Evolutionary conservation across 1,284 basidiomycete species (phyloP), one percentile per base, ranked within the genome.

Genomic region (Ustilago xerochloae): DNA sequence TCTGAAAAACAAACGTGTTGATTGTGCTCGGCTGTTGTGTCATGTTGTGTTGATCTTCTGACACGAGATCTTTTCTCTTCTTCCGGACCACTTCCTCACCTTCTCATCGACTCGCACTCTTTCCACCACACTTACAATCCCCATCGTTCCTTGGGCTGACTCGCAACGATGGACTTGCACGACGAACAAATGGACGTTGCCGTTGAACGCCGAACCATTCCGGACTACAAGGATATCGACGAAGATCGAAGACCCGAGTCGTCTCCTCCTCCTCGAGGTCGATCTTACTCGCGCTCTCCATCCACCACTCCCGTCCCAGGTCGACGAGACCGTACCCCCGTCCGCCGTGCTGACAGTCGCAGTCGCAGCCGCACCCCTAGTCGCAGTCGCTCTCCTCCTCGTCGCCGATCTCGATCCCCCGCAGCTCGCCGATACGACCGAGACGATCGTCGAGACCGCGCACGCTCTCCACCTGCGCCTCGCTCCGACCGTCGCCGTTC

Each of bases 241-340:
- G 53, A 69, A 33, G 72, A 75, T 43, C 61, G 62, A 28, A 52
- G 63, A 52, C 66, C 63, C 24, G 55, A 59, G 30, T 51, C 58
- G 30, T n/a, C n/a, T n/a, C 61, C 54, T 30, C 32, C 62, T 54
- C 51, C 56, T 36, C 65, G 72, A 15, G 66, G 67, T 15, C 58
- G 72, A 35, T 75, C 72, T n/a, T 65, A 64, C 54, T 68, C 71
- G 24, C 65, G 71, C 53, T 74, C 71, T 15, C 70, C 58, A 32
- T 73, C 70, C 46, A 55, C 47, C 30, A 74, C 71, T 5, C 71
- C 65, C 39, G 58, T 68, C 24, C 56, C 71, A 38, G 55, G 58
- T 16, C 63, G 51, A 28, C 59, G 60, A 6, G 68, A 65, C 24
- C 55, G 57, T 48, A 46, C 52, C 10, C 48, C 57, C 26, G 33